Conservation (phyloP, 768 basidiomycete species). For the Suillus americanus region DNA sequence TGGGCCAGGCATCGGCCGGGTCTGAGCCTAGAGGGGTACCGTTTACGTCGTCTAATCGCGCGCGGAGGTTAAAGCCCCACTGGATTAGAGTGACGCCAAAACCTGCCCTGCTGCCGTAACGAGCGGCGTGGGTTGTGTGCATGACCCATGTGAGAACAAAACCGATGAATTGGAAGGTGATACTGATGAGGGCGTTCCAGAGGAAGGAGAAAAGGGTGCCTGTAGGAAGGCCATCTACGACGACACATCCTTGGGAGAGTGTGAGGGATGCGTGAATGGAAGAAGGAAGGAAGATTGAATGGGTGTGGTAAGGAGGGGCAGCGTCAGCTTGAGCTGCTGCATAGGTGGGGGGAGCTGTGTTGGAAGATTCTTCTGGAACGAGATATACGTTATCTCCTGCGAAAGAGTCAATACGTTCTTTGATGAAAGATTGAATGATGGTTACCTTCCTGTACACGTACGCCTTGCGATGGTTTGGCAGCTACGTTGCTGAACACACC, state of each 20-base stretch:
- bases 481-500: conserved; percentile 96
- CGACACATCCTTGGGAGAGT: conserved; percentile 62
- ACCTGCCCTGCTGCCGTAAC: conserved; percentile 90
- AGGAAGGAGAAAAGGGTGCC: conserved; percentile 83
- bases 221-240: conserved; percentile 86
- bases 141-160: conserved; percentile 92
- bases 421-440: conserved; percentile 11
- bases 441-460: conserved; percentile 61
- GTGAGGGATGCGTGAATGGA: conserved; percentile 46
- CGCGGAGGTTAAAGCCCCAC: conserved; percentile 83
- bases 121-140: conserved; percentile 90
- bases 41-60: conserved; percentile 44
- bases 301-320: conserved; percentile 98
- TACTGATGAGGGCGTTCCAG: conserved; percentile 90
- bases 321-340: conserved; percentile 89
- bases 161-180: conserved; percentile 97
- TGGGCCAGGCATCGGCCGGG: conserved; percentile 34
- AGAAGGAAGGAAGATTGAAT: conserved; percentile 86
- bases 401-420: conserved; percentile 5
- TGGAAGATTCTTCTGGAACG: conserved; percentile 80
- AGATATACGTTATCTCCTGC: conserved; percentile 70
- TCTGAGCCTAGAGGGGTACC: conserved; percentile 32
- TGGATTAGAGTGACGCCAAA: conserved; percentile 96
- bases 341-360: conserved; percentile 90
- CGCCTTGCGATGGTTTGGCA: conserved; percentile 73